Percentiles rank a stretch among this genome's conserved stretches.
phyloP scores from a whole-genome alignment of 805 yeast species.

The Zygoascus biomembranicola region DNA sequence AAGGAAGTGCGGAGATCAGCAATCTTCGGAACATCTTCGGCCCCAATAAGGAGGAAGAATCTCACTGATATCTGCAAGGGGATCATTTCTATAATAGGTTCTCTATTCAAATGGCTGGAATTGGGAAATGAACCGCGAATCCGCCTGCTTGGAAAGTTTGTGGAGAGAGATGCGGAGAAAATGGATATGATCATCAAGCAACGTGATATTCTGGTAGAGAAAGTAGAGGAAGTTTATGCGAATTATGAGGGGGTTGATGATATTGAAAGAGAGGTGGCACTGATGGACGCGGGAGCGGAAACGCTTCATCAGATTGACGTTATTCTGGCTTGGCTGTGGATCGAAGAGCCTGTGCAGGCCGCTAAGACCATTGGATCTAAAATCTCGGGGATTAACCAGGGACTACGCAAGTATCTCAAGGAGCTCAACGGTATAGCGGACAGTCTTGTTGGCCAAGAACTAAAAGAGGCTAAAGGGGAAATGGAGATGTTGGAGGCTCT shows the following conservation, averaged over 20 bases:
- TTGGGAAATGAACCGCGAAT: slow-evolving; percentile 8
- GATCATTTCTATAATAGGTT: slow-evolving; percentile 5
- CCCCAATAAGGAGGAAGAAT: not conserved
- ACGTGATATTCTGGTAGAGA: not conserved
- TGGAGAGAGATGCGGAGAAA: slow-evolving; percentile 1
- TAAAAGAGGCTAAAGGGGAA: not conserved
- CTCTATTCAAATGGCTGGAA: slow-evolving; percentile 11
- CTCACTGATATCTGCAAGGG: not conserved
- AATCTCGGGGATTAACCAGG: not conserved
- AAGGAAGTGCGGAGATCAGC: not conserved
- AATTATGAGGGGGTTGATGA: not conserved
- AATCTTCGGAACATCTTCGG: not conserved
- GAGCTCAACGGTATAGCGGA: not conserved
- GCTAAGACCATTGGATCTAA: not conserved
- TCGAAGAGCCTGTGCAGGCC: slow-evolving; percentile 26
- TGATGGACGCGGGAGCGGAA: slow-evolving; percentile 6
- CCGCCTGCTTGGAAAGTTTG: slow-evolving; percentile 5
- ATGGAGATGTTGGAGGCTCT: not conserved
- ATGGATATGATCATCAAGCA: not conserved
- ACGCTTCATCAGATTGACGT: not conserved
- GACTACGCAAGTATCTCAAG: not conserved
- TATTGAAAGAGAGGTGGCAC: slow-evolving; percentile 2
- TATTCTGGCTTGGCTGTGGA: slow-evolving; percentile 20
- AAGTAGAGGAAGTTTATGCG: not conserved
- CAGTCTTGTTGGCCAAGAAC: not conserved